These are phyloP conservation scores for Wickerhamomyces rabaulensis DNA, from an alignment of 805 yeast genomes.

Conservation along the genomic window DNA sequence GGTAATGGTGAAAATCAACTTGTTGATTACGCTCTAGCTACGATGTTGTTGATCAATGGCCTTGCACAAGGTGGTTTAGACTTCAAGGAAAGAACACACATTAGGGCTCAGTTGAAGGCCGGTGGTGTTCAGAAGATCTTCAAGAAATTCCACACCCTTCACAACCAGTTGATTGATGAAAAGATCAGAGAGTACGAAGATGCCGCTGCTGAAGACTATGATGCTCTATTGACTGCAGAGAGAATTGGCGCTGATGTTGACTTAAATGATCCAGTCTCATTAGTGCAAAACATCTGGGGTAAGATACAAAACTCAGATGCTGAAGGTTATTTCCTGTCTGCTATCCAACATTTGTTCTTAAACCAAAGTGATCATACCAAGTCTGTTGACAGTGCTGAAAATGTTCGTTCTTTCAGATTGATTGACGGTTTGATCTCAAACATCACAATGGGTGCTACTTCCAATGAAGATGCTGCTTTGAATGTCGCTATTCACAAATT, in stretches of 20 bases:
- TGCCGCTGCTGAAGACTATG: conserved; percentile 49
- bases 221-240: conserved; percentile 34
- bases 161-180: conserved; percentile 55
- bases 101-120: conserved; percentile 56
- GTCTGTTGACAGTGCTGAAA: conserved; percentile 39
- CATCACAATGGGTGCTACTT: conserved; percentile 45
- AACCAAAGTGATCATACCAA: conserved; percentile 31
- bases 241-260: conserved; percentile 37
- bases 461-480: conserved; percentile 54
- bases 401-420: conserved; percentile 51
- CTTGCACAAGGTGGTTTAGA: conserved; percentile 39
- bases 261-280: conserved; percentile 54
- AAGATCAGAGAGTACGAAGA: conserved; percentile 61
- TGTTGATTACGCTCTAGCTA: conserved; percentile 64
- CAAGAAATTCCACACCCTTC: conserved; percentile 44
- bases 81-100: conserved; percentile 41
- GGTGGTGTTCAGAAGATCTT: conserved; percentile 53
- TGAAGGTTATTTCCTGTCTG: conserved; percentile 44
- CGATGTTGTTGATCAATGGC: conserved; percentile 66
- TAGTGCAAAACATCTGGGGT: conserved; percentile 58
- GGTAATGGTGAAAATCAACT: conserved; percentile 56
- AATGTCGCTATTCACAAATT: conserved; percentile 74
- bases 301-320: conserved; percentile 48
- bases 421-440: conserved; percentile 63
- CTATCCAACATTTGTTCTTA: conserved; percentile 51